Conservation (phyloP, 768 basidiomycete genomes). For the Termitomyces sp. region DNA sequence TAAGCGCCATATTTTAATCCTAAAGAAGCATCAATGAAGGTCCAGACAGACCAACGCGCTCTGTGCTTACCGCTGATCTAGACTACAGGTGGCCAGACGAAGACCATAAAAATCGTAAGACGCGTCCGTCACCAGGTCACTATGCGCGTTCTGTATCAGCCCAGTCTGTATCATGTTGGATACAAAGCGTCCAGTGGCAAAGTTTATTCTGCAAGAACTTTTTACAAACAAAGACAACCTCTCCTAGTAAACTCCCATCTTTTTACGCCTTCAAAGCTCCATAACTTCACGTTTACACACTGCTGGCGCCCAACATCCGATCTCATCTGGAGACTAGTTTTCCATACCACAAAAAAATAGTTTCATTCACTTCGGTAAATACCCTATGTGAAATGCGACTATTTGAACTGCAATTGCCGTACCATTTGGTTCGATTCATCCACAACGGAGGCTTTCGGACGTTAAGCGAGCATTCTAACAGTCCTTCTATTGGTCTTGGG, state of each 20-base stretch:
- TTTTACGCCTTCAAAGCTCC: background rate
- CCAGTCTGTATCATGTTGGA: constrained; percentile 69
- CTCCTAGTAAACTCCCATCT: background rate
- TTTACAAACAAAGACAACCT: background rate
- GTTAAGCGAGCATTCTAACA: background rate
- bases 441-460: background rate
- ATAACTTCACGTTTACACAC: background rate
- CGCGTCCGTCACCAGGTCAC: constrained; percentile 79
- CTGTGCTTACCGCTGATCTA: constrained; percentile 70
- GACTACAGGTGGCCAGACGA: constrained; percentile 70
- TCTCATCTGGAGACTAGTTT: background rate
- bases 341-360: background rate
- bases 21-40: constrained; percentile 21
- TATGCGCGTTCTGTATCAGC: constrained; percentile 72
- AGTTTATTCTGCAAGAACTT: background rate
- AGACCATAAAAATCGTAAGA: constrained; percentile 90
- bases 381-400: background rate
- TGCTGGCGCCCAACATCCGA: no score
- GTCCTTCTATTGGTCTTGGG: background rate
- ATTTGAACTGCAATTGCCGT: background rate
- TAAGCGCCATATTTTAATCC: constrained; percentile 83
- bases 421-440: background rate
- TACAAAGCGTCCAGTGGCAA: background rate
- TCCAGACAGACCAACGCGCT: constrained; percentile 6
- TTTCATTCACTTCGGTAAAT: background rate